These are phyloP conservation scores for Mangifera indica DNA, from an alignment of 345 rosid species.

Conservation along the genomic window DNA sequence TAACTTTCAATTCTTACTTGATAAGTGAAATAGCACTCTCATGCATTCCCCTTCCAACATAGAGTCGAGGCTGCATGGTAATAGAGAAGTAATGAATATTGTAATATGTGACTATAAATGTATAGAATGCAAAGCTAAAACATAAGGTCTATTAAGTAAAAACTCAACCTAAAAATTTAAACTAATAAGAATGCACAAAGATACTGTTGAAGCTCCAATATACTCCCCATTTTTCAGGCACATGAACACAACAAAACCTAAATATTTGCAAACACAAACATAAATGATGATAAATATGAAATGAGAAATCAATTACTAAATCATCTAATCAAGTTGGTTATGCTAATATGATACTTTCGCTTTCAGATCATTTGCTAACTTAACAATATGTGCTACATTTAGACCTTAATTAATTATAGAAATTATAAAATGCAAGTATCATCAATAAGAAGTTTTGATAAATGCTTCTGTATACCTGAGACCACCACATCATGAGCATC, in stretches of 20 bases:
- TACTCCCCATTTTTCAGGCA: too few species aligned
- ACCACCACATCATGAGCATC: slow-evolving; percentile 66
- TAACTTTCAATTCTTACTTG: slow-evolving; percentile 36
- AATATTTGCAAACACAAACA: too few species aligned
- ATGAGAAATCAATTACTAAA: too few species aligned
- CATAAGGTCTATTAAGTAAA: too few species aligned
- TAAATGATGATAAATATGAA: too few species aligned
- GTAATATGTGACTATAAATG: background rate
- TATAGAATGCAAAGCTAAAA: background rate
- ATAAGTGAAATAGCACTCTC: slow-evolving; percentile 49
- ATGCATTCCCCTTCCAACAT: slow-evolving; percentile 64
- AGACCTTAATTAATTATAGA: background rate
- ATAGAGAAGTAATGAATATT: background rate
- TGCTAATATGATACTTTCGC: too few species aligned
- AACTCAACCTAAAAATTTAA: background rate
- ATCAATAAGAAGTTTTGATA: slow-evolving; percentile 4
- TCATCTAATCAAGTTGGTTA: too few species aligned
- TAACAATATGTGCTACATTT: too few species aligned
- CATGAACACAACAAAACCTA: too few species aligned
- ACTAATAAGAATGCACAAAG: background rate
- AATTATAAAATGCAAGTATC: background rate
- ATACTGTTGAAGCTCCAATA: too few species aligned
- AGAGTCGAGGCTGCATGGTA: slow-evolving; percentile 51
- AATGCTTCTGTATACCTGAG: slow-evolving; percentile 46
- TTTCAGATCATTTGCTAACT: too few species aligned